These are phyloP conservation scores for Solanum gracilifrons DNA, from an alignment of 257 asterid genomes.

Conservation along the genomic window DNA sequence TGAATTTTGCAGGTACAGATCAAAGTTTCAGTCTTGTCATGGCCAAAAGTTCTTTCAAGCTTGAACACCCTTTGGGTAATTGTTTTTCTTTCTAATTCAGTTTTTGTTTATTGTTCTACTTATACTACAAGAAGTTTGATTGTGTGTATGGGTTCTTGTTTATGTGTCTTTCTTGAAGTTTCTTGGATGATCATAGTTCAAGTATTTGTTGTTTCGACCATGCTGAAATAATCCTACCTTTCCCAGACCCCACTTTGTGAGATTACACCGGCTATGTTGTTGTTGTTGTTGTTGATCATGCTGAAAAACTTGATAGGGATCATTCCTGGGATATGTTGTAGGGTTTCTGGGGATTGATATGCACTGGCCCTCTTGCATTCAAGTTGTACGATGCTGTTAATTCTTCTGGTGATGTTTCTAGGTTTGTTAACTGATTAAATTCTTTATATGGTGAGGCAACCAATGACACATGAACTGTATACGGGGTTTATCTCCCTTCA, in stretches of 20 bases:
- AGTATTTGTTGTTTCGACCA: background rate
- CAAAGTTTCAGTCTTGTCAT: conserved; percentile 21
- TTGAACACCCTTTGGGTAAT: conserved; percentile 44
- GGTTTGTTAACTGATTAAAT: background rate
- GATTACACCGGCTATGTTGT: background rate
- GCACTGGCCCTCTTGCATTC: background rate
- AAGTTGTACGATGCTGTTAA: background rate
- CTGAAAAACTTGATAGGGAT: background rate
- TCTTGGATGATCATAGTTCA: background rate
- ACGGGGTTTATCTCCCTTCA: background rate
- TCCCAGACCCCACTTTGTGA: background rate
- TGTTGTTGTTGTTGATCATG: background rate
- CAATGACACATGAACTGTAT: background rate
- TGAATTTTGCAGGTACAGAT: conserved; percentile 29
- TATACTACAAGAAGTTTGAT: background rate
- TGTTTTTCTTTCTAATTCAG: background rate
- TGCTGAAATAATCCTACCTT: background rate
- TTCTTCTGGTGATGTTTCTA: background rate
- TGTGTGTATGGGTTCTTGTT: background rate
- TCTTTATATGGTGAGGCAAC: background rate
- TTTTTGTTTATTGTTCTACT: background rate
- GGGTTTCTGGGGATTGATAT: background rate
- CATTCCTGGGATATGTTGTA: background rate
- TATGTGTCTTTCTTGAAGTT: background rate
- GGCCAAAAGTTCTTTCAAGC: conserved; percentile 48